phyloP scores from a whole-genome alignment of 2,329 filamentous ascomycete genomes.

The Aspergillus udagawae region DNA sequence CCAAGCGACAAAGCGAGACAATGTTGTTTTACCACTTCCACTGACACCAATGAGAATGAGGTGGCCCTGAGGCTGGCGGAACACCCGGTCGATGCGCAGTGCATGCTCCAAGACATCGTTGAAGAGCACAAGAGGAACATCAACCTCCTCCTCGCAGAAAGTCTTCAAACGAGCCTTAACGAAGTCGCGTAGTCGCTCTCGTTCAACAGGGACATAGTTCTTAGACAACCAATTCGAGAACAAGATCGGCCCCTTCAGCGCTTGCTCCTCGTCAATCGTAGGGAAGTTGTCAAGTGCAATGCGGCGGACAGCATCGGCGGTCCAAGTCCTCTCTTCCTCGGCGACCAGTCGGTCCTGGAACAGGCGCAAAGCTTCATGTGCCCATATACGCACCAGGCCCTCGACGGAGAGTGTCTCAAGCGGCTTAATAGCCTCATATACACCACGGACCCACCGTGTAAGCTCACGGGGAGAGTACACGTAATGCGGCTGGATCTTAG shows the following conservation, averaged over 20 bases:
- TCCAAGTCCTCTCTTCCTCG: slow-evolving; percentile 94
- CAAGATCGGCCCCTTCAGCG: slow-evolving; percentile 86
- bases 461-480: slow-evolving; percentile 98
- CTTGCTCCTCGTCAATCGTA: slow-evolving; percentile 85
- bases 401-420: slow-evolving; percentile 84
- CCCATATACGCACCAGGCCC: slow-evolving; percentile 94
- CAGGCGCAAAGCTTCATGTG: slow-evolving; percentile 89
- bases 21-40: slow-evolving; percentile 95
- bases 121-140: slow-evolving; percentile 97
- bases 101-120: slow-evolving; percentile 99
- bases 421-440: slow-evolving; percentile 94
- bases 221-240: slow-evolving; percentile 99
- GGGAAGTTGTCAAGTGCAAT: slow-evolving; percentile 92
- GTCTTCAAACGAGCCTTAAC: slow-evolving; percentile 96
- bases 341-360: slow-evolving; percentile 97
- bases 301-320: slow-evolving; percentile 76
- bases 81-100: slow-evolving; percentile 95
- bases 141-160: slow-evolving; percentile 98
- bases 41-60: slow-evolving; percentile 98
- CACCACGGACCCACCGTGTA: slow-evolving; percentile 93
- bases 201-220: slow-evolving; percentile 95
- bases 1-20: slow-evolving; percentile 98
- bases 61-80: slow-evolving; percentile 96
- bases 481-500: slow-evolving; percentile 96
- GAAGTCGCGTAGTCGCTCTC: slow-evolving; percentile 91